Percentiles rank a stretch among this genome's conserved stretches.
phyloP scores from a whole-genome alignment of 306 rosid genomes.

The Quercus suber region DNA sequence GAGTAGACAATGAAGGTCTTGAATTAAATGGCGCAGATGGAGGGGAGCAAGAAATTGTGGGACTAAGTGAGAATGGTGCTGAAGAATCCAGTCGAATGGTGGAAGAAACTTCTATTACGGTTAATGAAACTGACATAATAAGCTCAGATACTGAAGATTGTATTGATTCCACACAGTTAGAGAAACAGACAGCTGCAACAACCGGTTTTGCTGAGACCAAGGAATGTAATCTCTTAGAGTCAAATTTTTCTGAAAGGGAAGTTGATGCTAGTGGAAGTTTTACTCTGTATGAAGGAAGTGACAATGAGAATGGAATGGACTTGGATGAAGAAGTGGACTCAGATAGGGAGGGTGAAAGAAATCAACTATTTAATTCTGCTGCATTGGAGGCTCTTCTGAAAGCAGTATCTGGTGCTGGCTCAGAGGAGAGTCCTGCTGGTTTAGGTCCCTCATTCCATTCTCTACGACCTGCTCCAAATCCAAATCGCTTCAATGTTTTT shows the following conservation, averaged over 20 bases:
- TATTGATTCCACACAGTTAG: not conserved
- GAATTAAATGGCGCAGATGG: constrained; percentile 11
- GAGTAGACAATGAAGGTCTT: constrained; percentile 13
- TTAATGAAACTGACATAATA: not conserved
- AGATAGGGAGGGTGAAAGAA: constrained; percentile 17
- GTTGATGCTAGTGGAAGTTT: constrained; percentile 10
- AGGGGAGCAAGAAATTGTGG: constrained; percentile 10
- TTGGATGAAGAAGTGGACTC: constrained; percentile 17
- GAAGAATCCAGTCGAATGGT: constrained; percentile 1
- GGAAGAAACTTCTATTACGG: constrained; percentile 15
- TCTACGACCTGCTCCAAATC: not conserved
- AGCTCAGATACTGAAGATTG: constrained; percentile 14
- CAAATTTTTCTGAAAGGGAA: not conserved
- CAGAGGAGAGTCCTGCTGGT: constrained; percentile 18
- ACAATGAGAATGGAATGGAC: constrained; percentile 20
- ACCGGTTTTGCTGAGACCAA: constrained; percentile 20
- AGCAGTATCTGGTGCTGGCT: constrained; percentile 16
- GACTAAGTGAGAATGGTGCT: constrained; percentile 11
- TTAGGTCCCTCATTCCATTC: constrained; percentile 23
- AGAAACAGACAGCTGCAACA: constrained; percentile 1
- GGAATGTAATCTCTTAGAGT: constrained; percentile 3
- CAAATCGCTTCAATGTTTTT: not conserved
- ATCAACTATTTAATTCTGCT: constrained; percentile 9
- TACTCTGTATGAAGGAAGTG: constrained; percentile 9
- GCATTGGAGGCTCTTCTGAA: constrained; percentile 25